Conservation (phyloP, 1,284 basidiomycete genomes). For the Porphyrellus sp. region DNA sequence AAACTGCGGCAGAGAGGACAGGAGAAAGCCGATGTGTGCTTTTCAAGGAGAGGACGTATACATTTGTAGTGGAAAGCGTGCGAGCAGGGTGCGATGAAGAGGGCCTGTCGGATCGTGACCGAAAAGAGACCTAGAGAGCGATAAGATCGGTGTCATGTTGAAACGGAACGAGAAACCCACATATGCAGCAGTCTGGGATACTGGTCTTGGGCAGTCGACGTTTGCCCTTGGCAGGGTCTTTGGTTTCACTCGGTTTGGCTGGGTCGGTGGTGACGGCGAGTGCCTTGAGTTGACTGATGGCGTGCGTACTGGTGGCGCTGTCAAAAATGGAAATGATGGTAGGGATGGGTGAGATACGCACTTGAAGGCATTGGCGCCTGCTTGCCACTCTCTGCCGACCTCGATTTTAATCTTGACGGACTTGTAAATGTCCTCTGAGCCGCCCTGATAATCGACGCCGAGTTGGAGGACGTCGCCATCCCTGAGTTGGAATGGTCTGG, state of each 20-base stretch:
- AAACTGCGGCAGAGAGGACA: slow-evolving; percentile 94
- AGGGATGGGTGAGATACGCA: slow-evolving; percentile 45
- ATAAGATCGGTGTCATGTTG: neutral
- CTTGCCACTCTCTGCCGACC: slow-evolving; percentile 87
- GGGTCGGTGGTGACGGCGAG: slow-evolving; percentile 46
- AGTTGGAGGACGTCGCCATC: slow-evolving; percentile 96
- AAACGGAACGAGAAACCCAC: slow-evolving; percentile 43
- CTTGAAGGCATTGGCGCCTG: slow-evolving; percentile 92
- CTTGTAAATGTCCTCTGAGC: slow-evolving; percentile 96
- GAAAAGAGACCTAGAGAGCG: slow-evolving; percentile 70
- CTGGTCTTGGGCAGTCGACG: slow-evolving; percentile 45
- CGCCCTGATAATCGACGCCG: slow-evolving; percentile 98
- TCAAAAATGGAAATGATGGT: slow-evolving; percentile 1
- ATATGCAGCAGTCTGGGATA: slow-evolving; percentile 93
- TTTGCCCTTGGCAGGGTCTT: slow-evolving; percentile 28
- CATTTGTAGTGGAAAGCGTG: slow-evolving; percentile 99
- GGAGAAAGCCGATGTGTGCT: slow-evolving; percentile 90
- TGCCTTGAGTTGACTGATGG: slow-evolving; percentile 76
- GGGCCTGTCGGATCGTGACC: slow-evolving; percentile 91
- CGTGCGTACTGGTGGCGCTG: slow-evolving; percentile 55
- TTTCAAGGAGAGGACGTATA: slow-evolving; percentile 84
- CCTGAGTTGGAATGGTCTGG: slow-evolving; percentile 75
- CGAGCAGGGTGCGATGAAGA: slow-evolving; percentile 96
- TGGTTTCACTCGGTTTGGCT: slow-evolving; percentile 13
- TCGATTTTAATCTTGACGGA: slow-evolving; percentile 97